These are phyloP conservation scores for Speleostelium caveatum DNA, from an alignment of 78 protist species.

Conservation along the genomic window DNA sequence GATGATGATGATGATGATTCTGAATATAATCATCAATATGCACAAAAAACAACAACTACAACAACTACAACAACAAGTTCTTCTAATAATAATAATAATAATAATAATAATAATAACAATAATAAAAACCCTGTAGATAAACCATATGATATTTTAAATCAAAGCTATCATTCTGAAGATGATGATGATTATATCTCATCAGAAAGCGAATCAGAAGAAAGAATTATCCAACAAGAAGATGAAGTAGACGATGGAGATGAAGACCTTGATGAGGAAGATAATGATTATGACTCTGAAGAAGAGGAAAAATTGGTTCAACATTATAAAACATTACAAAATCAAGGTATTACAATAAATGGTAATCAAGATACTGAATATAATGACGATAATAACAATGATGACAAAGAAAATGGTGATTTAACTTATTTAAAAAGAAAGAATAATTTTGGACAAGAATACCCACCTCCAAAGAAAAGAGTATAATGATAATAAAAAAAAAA, in stretches of 20 bases:
- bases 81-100: not conserved
- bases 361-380: not conserved
- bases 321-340: constrained; percentile 11
- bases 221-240: not conserved
- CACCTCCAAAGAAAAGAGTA: not conserved
- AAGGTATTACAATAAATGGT: not conserved
- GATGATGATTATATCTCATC: constrained; percentile 52
- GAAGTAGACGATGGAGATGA: constrained; percentile 35
- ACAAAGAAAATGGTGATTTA: constrained; percentile 13
- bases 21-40: not conserved
- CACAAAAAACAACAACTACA: constrained; percentile 11
- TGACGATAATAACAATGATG: constrained; percentile 10
- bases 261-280: constrained; percentile 41
- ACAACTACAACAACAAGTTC: constrained; percentile 36
- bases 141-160: constrained; percentile 40
- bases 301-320: constrained; percentile 63
- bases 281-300: constrained; percentile 34
- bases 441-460: not conserved
- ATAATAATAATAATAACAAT: not conserved
- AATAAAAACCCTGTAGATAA: not conserved
- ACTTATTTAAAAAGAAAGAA: not conserved
- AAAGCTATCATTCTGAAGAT: constrained; percentile 37
- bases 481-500: not conserved
- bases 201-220: not conserved
- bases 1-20: constrained; percentile 39